Conservation (phyloP, 225 moss, liverwort and hornwort genomes). For the Climacium dendroides region DNA sequence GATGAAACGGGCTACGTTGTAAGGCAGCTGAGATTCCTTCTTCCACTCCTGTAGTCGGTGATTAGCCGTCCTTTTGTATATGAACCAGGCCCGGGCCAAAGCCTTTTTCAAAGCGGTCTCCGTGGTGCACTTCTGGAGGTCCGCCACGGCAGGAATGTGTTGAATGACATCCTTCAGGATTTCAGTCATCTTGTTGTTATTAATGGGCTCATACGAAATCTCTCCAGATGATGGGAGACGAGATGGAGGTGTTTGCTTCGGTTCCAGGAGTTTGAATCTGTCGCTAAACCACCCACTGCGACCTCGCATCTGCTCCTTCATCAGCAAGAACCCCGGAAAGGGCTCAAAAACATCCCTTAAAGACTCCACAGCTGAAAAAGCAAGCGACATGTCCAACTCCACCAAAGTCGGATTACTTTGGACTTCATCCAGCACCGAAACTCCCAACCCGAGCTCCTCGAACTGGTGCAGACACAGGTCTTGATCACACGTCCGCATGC, state of each 20-base stretch:
- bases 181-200: not conserved
- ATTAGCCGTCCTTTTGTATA: not conserved
- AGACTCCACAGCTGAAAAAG: slow-evolving; percentile 18
- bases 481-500: slow-evolving; percentile 54
- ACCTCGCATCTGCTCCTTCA: slow-evolving; percentile 18
- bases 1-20: slow-evolving; percentile 57
- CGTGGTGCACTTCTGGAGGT: not conserved
- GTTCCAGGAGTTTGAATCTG: not conserved
- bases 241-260: not conserved
- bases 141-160: slow-evolving; percentile 8
- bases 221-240: not conserved
- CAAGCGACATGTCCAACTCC: slow-evolving; percentile 56
- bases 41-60: not conserved
- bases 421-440: slow-evolving; percentile 54
- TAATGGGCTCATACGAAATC: not conserved
- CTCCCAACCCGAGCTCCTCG: slow-evolving; percentile 66
- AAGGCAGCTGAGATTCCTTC: slow-evolving; percentile 21
- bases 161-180: not conserved
- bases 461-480: slow-evolving; percentile 63
- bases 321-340: slow-evolving; percentile 49
- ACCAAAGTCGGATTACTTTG: slow-evolving; percentile 40
- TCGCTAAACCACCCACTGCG: slow-evolving; percentile 63
- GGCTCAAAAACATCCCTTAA: slow-evolving; percentile 67
- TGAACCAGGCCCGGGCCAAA: slow-evolving; percentile 8
- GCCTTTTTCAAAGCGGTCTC: slow-evolving; percentile 14